These are phyloP conservation scores for Chamaenerion angustifolium DNA, from an alignment of 345 rosid species.

Conservation along the genomic window DNA sequence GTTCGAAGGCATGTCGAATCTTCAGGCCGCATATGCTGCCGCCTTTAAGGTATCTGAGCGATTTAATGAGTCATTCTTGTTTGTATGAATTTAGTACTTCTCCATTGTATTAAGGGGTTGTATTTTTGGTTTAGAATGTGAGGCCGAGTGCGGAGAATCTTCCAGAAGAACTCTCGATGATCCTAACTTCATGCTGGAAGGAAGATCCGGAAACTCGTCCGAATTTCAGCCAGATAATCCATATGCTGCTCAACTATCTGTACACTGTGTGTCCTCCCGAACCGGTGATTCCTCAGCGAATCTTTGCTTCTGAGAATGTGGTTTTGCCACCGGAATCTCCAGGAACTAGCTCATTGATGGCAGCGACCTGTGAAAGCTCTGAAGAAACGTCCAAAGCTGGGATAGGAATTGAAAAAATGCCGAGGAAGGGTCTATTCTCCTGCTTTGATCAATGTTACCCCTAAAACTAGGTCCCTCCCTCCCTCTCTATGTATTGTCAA, in stretches of 20 bases:
- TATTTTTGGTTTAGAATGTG: conserved; percentile 66
- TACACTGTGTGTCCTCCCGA: conserved; percentile 39
- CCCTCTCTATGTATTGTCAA: no score
- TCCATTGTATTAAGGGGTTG: no score
- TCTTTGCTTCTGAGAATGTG: conserved; percentile 49
- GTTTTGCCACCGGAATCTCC: conserved; percentile 80
- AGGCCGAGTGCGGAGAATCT: conserved; percentile 86
- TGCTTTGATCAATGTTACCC: conserved; percentile 64
- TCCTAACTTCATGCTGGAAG: conserved; percentile 87
- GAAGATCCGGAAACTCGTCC: conserved; percentile 85
- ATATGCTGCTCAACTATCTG: conserved; percentile 59
- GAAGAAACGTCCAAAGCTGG: conserved; percentile 55
- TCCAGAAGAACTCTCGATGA: conserved; percentile 55
- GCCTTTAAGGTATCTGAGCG: conserved; percentile 74
- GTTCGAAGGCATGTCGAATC: conserved; percentile 97
- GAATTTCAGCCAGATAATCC: conserved; percentile 72
- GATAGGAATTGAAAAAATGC: no score
- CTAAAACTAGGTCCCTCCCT: no score
- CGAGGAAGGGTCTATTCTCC: conserved; percentile 55
- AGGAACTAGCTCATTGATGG: conserved; percentile 86
- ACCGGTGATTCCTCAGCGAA: conserved; percentile 41
- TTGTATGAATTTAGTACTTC: no score
- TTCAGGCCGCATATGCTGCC: conserved; percentile 95
- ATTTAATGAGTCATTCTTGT: no score
- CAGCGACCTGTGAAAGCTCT: conserved; percentile 28